Evolutionary conservation across 371 early-diverging fungal genomes (phyloP).

Genomic region (Mortierella sp.): DNA sequence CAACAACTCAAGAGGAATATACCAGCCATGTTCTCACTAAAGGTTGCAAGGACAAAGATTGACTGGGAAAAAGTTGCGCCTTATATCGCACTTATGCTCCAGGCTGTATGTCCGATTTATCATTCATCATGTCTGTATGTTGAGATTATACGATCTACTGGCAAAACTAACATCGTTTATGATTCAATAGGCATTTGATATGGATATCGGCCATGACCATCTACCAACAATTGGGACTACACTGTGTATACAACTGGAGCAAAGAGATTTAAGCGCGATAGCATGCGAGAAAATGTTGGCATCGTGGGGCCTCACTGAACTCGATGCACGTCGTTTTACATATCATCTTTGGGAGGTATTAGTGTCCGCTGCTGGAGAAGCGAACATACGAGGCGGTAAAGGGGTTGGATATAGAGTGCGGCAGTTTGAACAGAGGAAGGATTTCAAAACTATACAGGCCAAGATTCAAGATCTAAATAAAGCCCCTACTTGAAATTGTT

Average conservation of each 20-base stretch:
- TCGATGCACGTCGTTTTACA: conserved; percentile 47
- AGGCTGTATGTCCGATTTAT: conserved; percentile 35
- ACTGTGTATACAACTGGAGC: conserved; percentile 26
- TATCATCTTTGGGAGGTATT: conserved; percentile 46
- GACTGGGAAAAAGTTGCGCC: conserved; percentile 38
- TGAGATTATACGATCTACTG: not conserved
- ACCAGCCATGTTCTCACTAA: conserved; percentile 36
- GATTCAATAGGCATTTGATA: conserved; percentile 37
- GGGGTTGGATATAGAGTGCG: conserved; percentile 32
- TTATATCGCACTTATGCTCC: conserved; percentile 45
- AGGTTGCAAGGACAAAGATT: conserved; percentile 36
- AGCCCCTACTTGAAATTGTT: conserved; percentile 10
- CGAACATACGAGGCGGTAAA: conserved; percentile 15
- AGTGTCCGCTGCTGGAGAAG: conserved; percentile 50
- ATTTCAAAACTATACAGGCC: conserved; percentile 12
- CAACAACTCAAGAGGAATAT: conserved; percentile 14
- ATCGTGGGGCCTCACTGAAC: conserved; percentile 38
- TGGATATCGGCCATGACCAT: conserved; percentile 21
- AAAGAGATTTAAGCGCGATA: conserved; percentile 22
- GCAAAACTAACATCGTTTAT: not conserved
- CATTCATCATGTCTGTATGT: not conserved
- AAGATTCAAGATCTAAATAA: conserved; percentile 16
- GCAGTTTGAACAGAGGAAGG: conserved; percentile 20
- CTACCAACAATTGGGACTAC: conserved; percentile 37
- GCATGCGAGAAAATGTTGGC: conserved; percentile 31